Evolutionary conservation across 2,329 filamentous ascomycete species (phyloP), one percentile per base, ranked within the genome.

Genomic region (Fusarium pseudoanthophilum): DNA sequence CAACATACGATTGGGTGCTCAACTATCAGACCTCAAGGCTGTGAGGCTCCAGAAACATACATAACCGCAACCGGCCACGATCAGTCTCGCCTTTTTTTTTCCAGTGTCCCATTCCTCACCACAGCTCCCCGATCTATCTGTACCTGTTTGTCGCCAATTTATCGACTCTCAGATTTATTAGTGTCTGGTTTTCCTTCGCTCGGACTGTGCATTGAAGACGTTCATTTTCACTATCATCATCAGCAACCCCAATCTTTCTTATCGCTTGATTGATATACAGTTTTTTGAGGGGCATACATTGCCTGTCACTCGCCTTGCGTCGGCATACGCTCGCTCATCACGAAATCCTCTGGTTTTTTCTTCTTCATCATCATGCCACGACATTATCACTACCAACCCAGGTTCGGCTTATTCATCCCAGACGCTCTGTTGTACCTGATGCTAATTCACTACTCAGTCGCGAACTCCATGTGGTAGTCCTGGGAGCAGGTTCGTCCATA

Each of bases 391-490:
- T 78, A 78, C 57, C 76, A 78, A 53, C 74, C 74, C 52, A 79
- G 74, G 79, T 79, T 74, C 39, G 62, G n/a, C 52, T 48, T 32
- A 46, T 59, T 30, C 18, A 34, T 21, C 32, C 21, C 52, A 11
- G 13, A 49, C 34, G 11, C 30, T 40, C 45, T 13, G 24, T 36
- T 37, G 40, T 39, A 30, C 30, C 58, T 30, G 37, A 57, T 59
- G 53, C 76, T 80, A 62, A 80, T 64, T 55, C 26, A 52, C 21
- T 51, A 45, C 43, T 71, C 74, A 93, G 91, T 83, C 90, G 92
- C 79, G 93, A 95, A 85, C 93, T 94, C 80, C 91, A 95, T 82
- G 92, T 95, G 80, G 93, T 95, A 77, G 93, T 95, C 72, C 86
- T 95, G 76, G 93, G 93, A 81, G 92, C 93, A 85, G 93, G 92